Evolutionary conservation across 23 red algal genomes (phyloP).

Genomic region (Cyanidiococcus yangmingshanensis): DNA sequence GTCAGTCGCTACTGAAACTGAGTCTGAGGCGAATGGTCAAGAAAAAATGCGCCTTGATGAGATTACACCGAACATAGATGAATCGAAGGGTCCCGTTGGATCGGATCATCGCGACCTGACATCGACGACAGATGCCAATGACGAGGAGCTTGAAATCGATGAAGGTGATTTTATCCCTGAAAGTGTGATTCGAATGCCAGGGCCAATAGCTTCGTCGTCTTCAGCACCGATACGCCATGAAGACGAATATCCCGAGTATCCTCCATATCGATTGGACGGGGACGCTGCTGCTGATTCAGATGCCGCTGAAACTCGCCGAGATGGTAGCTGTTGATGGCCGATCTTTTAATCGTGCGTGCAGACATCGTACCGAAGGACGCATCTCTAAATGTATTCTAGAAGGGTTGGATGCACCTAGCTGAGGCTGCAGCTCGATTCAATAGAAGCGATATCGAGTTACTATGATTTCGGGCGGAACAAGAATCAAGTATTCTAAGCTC

Average conservation of each 20-base stretch:
- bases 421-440: too few species aligned
- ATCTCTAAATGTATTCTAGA: too few species aligned
- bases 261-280: neutral
- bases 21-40: neutral
- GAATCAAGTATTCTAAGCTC: too few species aligned
- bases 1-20: neutral
- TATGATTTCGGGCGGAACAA: too few species aligned
- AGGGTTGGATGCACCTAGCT: too few species aligned
- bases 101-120: neutral
- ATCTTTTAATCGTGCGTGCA: too few species aligned
- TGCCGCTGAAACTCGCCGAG: neutral
- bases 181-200: neutral
- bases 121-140: neutral
- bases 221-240: neutral
- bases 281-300: neutral
- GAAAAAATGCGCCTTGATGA: neutral
- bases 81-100: neutral
- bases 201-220: neutral
- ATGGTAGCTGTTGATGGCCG: neutral
- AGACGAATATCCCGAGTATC: slow-evolving; percentile 7
- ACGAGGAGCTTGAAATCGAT: neutral
- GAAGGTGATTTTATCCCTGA: neutral
- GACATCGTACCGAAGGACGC: too few species aligned
- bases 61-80: neutral
- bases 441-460: too few species aligned